These are phyloP conservation scores for Lactarius evosmus DNA, from an alignment of 768 basidiomycete species.

Conservation along the genomic window DNA sequence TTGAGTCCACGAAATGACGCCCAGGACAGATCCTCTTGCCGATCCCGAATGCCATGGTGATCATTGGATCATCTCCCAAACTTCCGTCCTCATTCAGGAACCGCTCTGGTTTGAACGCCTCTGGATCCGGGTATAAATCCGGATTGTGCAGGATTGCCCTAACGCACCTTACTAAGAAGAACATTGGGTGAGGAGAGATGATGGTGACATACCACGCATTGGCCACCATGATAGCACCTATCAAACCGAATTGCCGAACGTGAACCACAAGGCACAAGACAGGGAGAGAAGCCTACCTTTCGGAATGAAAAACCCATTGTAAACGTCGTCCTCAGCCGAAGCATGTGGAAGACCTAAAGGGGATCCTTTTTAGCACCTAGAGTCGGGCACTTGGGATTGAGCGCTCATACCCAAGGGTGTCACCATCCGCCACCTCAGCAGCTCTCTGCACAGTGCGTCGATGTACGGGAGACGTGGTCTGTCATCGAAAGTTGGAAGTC, in stretches of 20 bases:
- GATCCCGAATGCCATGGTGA: slow-evolving; percentile 8
- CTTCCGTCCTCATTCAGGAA: slow-evolving; percentile 22
- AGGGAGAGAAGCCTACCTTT: slow-evolving; percentile 3
- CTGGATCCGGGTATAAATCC: slow-evolving; percentile 21
- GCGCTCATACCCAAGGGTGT: slow-evolving; percentile 12
- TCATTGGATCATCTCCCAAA: slow-evolving; percentile 14
- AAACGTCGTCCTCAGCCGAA: slow-evolving; percentile 12
- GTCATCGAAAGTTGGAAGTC: slow-evolving; percentile 33
- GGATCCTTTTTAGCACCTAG: not conserved
- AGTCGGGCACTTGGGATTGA: not conserved
- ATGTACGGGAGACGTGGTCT: slow-evolving; percentile 31
- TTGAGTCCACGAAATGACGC: slow-evolving; percentile 28
- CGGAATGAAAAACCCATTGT: slow-evolving; percentile 15
- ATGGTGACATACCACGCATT: slow-evolving; percentile 15
- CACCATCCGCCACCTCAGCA: slow-evolving; percentile 30
- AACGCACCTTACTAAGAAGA: not conserved
- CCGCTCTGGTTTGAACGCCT: slow-evolving; percentile 24
- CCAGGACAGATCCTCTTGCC: slow-evolving; percentile 29
- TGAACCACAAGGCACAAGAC: not conserved
- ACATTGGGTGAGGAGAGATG: no score
- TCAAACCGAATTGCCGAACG: not conserved
- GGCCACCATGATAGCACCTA: slow-evolving; percentile 11
- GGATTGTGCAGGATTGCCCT: slow-evolving; percentile 23
- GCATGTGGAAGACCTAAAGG: not conserved
- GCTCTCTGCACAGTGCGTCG: slow-evolving; percentile 31